phyloP scores from a whole-genome alignment of 192 early-diverging fungal genomes.

The Jimgerdemannia flammicorona region DNA sequence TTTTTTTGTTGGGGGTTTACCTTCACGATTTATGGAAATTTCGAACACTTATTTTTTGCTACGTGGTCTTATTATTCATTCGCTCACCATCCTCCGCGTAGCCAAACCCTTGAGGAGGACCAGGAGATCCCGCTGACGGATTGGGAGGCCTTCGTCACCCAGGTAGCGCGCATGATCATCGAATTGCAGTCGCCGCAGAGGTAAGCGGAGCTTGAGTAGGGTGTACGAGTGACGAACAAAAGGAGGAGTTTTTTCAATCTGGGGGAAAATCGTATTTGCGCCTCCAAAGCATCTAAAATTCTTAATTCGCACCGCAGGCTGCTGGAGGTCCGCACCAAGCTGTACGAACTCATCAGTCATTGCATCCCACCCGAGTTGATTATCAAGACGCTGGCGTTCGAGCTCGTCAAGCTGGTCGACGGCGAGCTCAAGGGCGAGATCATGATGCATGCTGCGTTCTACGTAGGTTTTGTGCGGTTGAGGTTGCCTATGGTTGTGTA shows the following conservation, averaged over 20 bases:
- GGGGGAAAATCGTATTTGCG: not conserved
- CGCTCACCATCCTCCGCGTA: not conserved
- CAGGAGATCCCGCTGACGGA: conserved; percentile 71
- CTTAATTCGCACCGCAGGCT: conserved; percentile 35
- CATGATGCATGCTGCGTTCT: conserved; percentile 75
- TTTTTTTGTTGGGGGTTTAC: no score
- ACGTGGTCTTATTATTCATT: not conserved
- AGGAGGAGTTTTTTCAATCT: not conserved
- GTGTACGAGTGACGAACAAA: no score
- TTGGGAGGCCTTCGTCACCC: conserved; percentile 82
- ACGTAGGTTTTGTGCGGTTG: conserved; percentile 30
- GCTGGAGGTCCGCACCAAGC: conserved; percentile 60
- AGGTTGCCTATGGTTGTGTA: not conserved
- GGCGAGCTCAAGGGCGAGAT: conserved; percentile 64
- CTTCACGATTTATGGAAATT: no score
- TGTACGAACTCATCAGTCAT: conserved; percentile 88
- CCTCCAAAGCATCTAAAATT: not conserved
- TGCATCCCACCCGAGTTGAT: conserved; percentile 85
- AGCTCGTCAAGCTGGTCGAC: conserved; percentile 68
- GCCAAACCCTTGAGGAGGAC: conserved; percentile 33
- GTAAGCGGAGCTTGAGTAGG: conserved; percentile 22
- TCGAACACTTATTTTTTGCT: not conserved
- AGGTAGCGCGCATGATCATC: conserved; percentile 66
- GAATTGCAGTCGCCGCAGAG: conserved; percentile 71
- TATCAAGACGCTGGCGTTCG: conserved; percentile 73